These are phyloP conservation scores for Xylaria polymorpha DNA, from an alignment of 2,329 filamentous ascomycete species.

Conservation along the genomic window DNA sequence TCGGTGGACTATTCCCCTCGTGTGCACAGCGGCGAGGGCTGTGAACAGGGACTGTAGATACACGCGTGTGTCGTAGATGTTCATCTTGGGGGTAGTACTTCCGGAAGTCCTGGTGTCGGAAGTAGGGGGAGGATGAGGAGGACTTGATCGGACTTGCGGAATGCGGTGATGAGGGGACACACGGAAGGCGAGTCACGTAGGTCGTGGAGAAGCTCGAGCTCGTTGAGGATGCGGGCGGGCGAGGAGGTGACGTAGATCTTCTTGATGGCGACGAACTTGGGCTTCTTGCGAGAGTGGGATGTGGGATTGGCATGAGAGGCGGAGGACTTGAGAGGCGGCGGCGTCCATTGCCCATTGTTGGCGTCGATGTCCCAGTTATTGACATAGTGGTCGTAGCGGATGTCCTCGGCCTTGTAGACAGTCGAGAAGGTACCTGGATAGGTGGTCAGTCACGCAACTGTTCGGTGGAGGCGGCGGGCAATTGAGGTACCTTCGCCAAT, in stretches of 20 bases:
- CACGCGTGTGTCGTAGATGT: constrained; percentile 83
- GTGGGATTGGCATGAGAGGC: constrained; percentile 55
- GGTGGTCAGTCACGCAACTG: constrained; percentile 14
- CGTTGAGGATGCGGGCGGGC: constrained; percentile 92
- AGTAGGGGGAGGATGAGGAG: constrained; percentile 96
- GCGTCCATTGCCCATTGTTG: constrained; percentile 72
- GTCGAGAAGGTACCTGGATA: constrained; percentile 91
- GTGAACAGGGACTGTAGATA: constrained; percentile 92
- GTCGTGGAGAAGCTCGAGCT: constrained; percentile 92
- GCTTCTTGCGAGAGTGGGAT: constrained; percentile 57
- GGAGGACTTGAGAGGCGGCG: constrained; percentile 72
- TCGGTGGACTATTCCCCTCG: constrained; percentile 85
- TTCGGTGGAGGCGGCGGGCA: background rate
- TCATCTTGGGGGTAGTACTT: constrained; percentile 95
- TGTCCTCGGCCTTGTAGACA: constrained; percentile 97
- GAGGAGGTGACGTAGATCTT: constrained; percentile 99
- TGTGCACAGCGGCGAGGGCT: constrained; percentile 85
- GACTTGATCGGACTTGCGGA: constrained; percentile 92
- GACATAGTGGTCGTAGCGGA: constrained; percentile 83
- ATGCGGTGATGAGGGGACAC: constrained; percentile 97
- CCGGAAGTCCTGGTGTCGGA: constrained; percentile 93
- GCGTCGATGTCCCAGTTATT: constrained; percentile 88
- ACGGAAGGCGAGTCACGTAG: constrained; percentile 85
- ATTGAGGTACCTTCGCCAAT: constrained; percentile 84
- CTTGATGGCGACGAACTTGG: constrained; percentile 94